phyloP scores from a whole-genome alignment of 2,329 filamentous ascomycete species.

The Juglanconis oblonga region DNA sequence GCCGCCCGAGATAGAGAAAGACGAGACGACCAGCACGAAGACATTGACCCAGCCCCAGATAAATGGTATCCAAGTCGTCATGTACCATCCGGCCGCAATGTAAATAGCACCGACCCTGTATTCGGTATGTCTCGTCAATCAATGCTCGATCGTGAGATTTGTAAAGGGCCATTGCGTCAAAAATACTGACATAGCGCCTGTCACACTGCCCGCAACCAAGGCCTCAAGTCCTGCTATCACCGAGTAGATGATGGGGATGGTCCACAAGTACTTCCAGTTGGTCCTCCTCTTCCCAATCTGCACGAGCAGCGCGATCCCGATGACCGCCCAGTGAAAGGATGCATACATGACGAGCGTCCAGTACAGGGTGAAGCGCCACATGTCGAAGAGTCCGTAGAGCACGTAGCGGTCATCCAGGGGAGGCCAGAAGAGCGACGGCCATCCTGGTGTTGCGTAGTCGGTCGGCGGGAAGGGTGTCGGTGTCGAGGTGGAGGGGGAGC shows the following conservation, averaged over 20 bases:
- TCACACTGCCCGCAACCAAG: constrained; percentile 74
- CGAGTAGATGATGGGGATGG: constrained; percentile 68
- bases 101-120: constrained; percentile 77
- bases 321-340: constrained; percentile 70
- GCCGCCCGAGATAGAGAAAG: constrained; percentile 89
- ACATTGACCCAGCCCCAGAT: constrained; percentile 85
- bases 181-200: constrained; percentile 69
- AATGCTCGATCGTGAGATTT: neutral
- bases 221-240: constrained; percentile 73
- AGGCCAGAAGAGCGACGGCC: constrained; percentile 81
- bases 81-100: constrained; percentile 75
- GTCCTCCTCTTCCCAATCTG: constrained; percentile 59
- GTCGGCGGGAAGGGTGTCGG: constrained; percentile 34
- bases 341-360: constrained; percentile 83
- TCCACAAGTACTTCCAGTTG: constrained; percentile 63
- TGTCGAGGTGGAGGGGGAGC: constrained; percentile 15
- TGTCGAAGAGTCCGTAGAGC: constrained; percentile 72
- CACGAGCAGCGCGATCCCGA: constrained; percentile 68
- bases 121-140: constrained; percentile 13
- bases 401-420: constrained; percentile 50
- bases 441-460: constrained; percentile 66
- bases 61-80: constrained; percentile 94
- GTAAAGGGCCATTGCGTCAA: neutral
- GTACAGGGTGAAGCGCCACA: constrained; percentile 82
- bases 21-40: constrained; percentile 77